Evolutionary conservation across 2,329 filamentous ascomycete species (phyloP), one percentile per base, ranked within the genome.

Genomic region (Verticillium isaacii): DNA sequence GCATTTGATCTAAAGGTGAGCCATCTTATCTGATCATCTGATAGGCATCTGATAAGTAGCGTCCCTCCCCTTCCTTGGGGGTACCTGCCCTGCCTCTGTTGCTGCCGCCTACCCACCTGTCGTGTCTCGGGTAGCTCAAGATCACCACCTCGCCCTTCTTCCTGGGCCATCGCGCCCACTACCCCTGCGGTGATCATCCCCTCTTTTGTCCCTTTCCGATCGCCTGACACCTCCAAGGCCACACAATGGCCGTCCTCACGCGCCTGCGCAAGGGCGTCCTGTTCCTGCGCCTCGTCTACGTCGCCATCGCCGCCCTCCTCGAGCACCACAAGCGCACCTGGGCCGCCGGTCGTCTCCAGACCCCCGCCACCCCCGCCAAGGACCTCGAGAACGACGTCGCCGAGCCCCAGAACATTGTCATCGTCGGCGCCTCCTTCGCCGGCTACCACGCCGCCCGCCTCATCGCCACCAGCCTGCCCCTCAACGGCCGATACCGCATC

Each of bases 371-470:
- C 17, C 54, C 62, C 25, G 57, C 61, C 41, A 62, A 62, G 45
- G 15, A 17, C 32, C 14, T n/a, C n/a, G 41, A 60, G 8, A 36
- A 25, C 29, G 65, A 63, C 2, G 59, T 61, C 12, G 62, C 61
- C 12, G 62, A 65, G 1, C 67, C 73, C 41, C 71, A 75, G 57
- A 85, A 81, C 61, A 79, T 88, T 52, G 78, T 86, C 62, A 75
- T 87, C 9, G 69, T 88, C 32, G 85, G 85, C 37, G 85, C 80
- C 57, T 86, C 83, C 0, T 87, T 86, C 66, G 83, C 82, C 0
- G 85, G 85, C 2, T 78, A 79, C 63, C 76, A 81, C 55, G 76
- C 79, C 6, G 79, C 79, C 0, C 75, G 75, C n/a, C 72, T 77
- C 11, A 77, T 88, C 5, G 75, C 79, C n/a, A 71, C 75, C 25